Evolutionary conservation across 768 basidiomycete genomes (phyloP).

Genomic region (Kwoniella sp.): DNA sequence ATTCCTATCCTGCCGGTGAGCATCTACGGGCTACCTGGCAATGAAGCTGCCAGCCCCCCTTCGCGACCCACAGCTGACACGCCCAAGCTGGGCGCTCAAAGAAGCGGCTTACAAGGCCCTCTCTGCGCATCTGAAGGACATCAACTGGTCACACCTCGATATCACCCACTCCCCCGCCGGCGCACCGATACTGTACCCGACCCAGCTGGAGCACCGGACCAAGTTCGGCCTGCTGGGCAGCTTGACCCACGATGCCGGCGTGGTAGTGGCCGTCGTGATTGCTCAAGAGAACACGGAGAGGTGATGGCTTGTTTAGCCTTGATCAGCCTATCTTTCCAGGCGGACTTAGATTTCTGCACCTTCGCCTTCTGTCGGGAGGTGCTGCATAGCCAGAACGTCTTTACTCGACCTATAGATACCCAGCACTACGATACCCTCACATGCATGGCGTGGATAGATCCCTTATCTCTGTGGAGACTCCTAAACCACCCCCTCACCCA

Average conservation of each 20-base stretch:
- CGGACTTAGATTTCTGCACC: no score
- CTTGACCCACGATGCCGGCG: slow-evolving; percentile 36
- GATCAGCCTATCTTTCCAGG: no score
- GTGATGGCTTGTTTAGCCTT: no score
- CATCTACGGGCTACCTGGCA: not conserved
- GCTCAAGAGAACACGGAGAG: no score
- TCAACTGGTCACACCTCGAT: slow-evolving; percentile 24
- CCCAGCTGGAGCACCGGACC: not conserved
- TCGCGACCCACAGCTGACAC: not conserved
- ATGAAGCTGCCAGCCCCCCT: not conserved
- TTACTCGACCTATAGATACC: no score
- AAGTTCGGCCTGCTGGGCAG: slow-evolving; percentile 21
- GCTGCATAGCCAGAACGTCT: no score
- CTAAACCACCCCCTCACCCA: no score
- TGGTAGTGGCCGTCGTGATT: slow-evolving; percentile 38
- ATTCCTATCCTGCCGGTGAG: slow-evolving; percentile 18
- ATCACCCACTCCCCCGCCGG: slow-evolving; percentile 9
- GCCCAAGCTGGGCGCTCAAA: slow-evolving; percentile 39
- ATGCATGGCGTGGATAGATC: no score
- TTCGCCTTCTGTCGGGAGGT: no score
- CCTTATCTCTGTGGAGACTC: no score
- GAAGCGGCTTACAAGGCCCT: slow-evolving; percentile 45
- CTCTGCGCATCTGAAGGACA: slow-evolving; percentile 7
- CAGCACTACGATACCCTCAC: no score
- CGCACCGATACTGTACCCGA: slow-evolving; percentile 8